These are phyloP conservation scores for Ascochyta rabiei DNA, from an alignment of 2,329 filamentous ascomycete species.

Conservation along the genomic window DNA sequence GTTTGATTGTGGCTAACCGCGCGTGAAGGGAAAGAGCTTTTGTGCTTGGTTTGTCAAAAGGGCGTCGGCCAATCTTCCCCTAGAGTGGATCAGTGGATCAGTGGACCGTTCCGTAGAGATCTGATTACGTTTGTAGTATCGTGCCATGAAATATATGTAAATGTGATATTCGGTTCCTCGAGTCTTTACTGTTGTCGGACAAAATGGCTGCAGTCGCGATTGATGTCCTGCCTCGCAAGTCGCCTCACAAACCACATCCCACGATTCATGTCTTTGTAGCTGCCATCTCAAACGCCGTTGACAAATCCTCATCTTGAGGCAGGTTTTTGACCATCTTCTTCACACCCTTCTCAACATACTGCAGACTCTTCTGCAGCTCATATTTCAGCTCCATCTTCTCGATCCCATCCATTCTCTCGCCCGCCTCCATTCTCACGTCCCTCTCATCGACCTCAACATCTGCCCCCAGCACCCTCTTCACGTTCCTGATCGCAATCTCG, in stretches of 20 bases:
- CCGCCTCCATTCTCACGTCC: constrained; percentile 4
- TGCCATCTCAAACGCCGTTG: neutral
- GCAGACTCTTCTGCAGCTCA: constrained; percentile 30
- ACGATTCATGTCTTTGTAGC: neutral
- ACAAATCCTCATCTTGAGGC: neutral
- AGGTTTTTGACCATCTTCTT: constrained; percentile 43
- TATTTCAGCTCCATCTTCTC: constrained; percentile 22
- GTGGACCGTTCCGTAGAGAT: constrained; percentile 1
- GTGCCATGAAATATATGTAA: constrained; percentile 1
- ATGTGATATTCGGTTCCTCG: neutral
- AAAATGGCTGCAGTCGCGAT: neutral
- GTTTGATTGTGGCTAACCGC: no score
- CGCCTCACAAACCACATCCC: no score
- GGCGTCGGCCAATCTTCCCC: neutral
- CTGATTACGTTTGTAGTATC: neutral
- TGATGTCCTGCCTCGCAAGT: no score
- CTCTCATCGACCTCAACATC: constrained; percentile 5
- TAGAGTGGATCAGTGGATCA: constrained; percentile 4
- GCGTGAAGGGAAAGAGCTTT: neutral
- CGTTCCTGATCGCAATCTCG: constrained; percentile 34
- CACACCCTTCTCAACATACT: constrained; percentile 41
- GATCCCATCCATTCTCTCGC: constrained; percentile 8
- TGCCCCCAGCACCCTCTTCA: constrained; percentile 36
- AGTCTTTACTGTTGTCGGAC: neutral
- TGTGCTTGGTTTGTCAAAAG: constrained; percentile 28